A percentile compares a stretch with the other conserved stretches of the same genome.
These are phyloP conservation scores for Isatis tinctoria DNA, from an alignment of 345 rosid species.

Conservation along the genomic window DNA sequence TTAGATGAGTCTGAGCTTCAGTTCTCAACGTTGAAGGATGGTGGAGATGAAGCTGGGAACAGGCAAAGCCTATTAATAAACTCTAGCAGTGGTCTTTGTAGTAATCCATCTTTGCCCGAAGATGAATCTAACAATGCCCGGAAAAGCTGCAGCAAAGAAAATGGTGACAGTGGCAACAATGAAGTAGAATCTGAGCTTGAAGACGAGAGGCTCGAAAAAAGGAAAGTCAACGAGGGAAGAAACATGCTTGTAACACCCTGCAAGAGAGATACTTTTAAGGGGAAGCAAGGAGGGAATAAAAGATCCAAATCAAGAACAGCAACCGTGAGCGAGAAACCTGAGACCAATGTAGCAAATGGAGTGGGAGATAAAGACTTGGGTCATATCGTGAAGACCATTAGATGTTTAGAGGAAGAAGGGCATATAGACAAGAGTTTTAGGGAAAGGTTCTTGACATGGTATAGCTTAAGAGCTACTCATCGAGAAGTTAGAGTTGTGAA, in stretches of 20 bases:
- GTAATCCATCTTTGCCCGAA: slow-evolving; percentile 80
- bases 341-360: slow-evolving; percentile 37
- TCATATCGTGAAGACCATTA: slow-evolving; percentile 70
- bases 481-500: slow-evolving; percentile 81
- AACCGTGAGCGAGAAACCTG: slow-evolving; percentile 49
- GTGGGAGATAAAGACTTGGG: slow-evolving; percentile 63
- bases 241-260: slow-evolving; percentile 74
- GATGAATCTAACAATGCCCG: slow-evolving; percentile 64
- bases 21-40: slow-evolving; percentile 39
- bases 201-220: slow-evolving; percentile 26
- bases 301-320: slow-evolving; percentile 42
- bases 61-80: slow-evolving; percentile 63
- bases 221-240: slow-evolving; percentile 46
- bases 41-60: slow-evolving; percentile 37
- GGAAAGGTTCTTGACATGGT: slow-evolving; percentile 96
- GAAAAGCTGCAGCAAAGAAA: slow-evolving; percentile 39
- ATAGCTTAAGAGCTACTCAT: slow-evolving; percentile 75
- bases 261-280: slow-evolving; percentile 49
- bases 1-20: slow-evolving; percentile 48
- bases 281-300: slow-evolving; percentile 45
- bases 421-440: slow-evolving; percentile 89
- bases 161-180: slow-evolving; percentile 14
- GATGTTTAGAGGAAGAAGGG: slow-evolving; percentile 78
- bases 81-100: slow-evolving; percentile 67
- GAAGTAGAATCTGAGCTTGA: slow-evolving; percentile 29